Evolutionary conservation across 441 rosid genomes (phyloP).

Genomic region (Populus hybrid): DNA sequence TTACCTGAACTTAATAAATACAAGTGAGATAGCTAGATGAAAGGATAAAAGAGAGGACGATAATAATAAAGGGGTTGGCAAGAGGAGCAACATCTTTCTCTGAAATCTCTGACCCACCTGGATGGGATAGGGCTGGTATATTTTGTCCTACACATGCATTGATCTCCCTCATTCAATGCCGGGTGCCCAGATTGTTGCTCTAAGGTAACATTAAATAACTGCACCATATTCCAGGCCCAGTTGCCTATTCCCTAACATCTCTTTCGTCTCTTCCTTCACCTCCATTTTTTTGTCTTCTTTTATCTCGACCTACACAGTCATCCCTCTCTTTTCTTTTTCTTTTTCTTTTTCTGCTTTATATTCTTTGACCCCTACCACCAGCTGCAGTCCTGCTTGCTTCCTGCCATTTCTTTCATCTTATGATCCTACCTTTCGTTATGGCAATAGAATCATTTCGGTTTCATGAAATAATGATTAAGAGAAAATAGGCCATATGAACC

Average conservation of each 20-base stretch:
- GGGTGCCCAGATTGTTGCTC: background rate
- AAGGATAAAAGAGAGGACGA: background rate
- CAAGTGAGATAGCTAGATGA: background rate
- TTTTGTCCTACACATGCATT: background rate
- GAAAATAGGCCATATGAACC: slow-evolving; percentile 12
- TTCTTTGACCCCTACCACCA: background rate
- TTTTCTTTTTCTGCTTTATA: background rate
- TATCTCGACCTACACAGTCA: background rate
- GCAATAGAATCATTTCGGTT: background rate
- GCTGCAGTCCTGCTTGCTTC: background rate
- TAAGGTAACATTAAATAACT: background rate
- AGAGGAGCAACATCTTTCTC: no score
- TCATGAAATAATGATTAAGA: background rate
- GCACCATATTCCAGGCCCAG: background rate
- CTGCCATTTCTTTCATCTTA: background rate
- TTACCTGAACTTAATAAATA: no score
- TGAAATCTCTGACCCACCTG: slow-evolving; percentile 18
- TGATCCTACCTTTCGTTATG: background rate
- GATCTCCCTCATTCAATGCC: slow-evolving; percentile 31
- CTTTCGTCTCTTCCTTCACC: background rate
- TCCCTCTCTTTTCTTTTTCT: background rate
- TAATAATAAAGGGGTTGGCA: background rate
- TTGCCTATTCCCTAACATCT: slow-evolving; percentile 3
- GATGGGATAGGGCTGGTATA: slow-evolving; percentile 14
- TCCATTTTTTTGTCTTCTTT: background rate